phyloP scores from a whole-genome alignment of 192 early-diverging fungal genomes.

The Globomyces pollinis-pini region DNA sequence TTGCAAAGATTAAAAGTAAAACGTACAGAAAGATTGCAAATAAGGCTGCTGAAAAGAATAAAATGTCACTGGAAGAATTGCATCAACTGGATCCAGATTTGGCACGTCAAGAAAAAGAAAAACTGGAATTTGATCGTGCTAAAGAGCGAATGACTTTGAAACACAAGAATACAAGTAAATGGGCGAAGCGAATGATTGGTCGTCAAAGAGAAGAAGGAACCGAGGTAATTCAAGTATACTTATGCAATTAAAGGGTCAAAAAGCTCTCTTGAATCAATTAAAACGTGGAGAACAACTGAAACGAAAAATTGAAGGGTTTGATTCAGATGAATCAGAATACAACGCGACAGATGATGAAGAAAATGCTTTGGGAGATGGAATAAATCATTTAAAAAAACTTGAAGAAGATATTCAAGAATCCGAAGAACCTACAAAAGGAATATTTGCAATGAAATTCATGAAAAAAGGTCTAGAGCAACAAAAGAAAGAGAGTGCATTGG shows the following conservation, averaged over 20 bases:
- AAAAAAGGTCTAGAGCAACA: constrained; percentile 53
- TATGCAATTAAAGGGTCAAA: constrained; percentile 36
- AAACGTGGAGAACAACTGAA: constrained; percentile 66
- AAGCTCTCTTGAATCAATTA: constrained; percentile 81
- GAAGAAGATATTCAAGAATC: constrained; percentile 32
- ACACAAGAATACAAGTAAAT: constrained; percentile 94
- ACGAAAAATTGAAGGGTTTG: constrained; percentile 71
- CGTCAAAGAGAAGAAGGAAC: constrained; percentile 9
- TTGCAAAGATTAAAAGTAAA: constrained; percentile 98
- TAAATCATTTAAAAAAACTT: constrained; percentile 31
- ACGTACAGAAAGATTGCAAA: constrained; percentile 82
- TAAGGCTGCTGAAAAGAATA: constrained; percentile 25
- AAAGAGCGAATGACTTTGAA: constrained; percentile 85
- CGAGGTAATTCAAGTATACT: constrained; percentile 10
- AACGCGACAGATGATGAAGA: constrained; percentile 51
- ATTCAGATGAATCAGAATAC: constrained; percentile 38
- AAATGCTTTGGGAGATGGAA: constrained; percentile 14
- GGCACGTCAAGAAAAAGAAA: constrained; percentile 55
- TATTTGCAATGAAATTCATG: constrained; percentile 99
- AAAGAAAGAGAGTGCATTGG: constrained; percentile 13
- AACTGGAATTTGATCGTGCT: constrained; percentile 72
- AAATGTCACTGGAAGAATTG: constrained; percentile 43
- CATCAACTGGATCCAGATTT: constrained; percentile 54
- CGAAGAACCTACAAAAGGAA: constrained; percentile 58
- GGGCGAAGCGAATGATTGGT: constrained; percentile 77